Evolutionary conservation across 1,139 yeast genomes (phyloP), one percentile per base, ranked within the genome.

Genomic region (Taphrina sp.): DNA sequence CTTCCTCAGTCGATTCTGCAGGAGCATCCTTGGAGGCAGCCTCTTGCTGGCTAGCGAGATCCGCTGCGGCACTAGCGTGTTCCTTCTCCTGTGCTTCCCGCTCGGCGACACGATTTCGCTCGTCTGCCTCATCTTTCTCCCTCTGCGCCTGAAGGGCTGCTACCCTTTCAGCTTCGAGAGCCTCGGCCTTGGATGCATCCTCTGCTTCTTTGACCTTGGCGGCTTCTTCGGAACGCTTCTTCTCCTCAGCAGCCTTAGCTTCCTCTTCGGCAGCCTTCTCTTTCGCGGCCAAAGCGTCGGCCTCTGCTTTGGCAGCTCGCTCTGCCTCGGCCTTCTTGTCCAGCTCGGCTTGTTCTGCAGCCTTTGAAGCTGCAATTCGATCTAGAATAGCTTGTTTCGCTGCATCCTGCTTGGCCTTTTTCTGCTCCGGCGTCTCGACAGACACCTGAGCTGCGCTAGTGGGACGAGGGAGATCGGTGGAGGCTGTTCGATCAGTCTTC

Each of bases 281-380:
- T 52, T 60, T 61, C 56, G 55, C 61, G 14, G 58, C 62, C 35
- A 63, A 65, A 22, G 61, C 63, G n/a, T 58, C 57, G 14, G 57
- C 51, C 34, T 36, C 58, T 55, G 31, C n/a, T 23, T 29, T 4
- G 56, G 34, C 60, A 52, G 49, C 61, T 60, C 24, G 54, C 52
- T 35, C 61, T 31, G 28, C 42, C 43, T 38, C 36, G 5, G 38
- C 43, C 7, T 31, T 29, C 16, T 39, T 22, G n/a, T 45, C 41
- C 23, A 16, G 5, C 23, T 10, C 24, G 14, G 14, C 23, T 35
- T 45, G 41, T 24, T 45, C 52, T 10, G 52, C 52, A 10, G 54
- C 54, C 14, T 26, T 33, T 14, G 46, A 7, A 14, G 54, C 54
- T 17, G 46, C 46, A 20, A 49, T 33, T 14, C 39, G 38, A 33